Conservation (phyloP, 495 filamentous ascomycete species). For the Choiromyces venosus region DNA sequence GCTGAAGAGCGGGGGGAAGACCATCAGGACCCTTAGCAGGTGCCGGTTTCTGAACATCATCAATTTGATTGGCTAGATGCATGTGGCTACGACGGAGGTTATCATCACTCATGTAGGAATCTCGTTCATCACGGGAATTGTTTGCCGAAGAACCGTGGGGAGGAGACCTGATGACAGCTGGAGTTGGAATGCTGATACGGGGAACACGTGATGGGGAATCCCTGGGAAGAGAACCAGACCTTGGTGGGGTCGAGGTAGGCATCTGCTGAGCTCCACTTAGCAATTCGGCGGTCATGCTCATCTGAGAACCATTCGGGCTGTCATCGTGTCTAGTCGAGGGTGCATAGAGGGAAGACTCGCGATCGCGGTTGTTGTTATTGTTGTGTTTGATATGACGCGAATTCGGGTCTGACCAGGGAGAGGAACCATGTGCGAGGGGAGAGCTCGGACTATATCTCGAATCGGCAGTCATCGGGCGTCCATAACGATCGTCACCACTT, state of each 20-base stretch:
- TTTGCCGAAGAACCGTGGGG: conserved; percentile 34
- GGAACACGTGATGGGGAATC: conserved; percentile 30
- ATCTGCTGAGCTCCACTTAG: conserved; percentile 60
- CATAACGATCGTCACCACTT: conserved; percentile 74
- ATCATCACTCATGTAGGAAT: neutral
- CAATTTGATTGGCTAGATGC: neutral
- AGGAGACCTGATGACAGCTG: conserved; percentile 17
- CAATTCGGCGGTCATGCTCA: conserved; percentile 54
- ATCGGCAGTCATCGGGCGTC: conserved; percentile 51
- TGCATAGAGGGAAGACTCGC: conserved; percentile 40
- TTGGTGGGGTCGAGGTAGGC: conserved; percentile 56
- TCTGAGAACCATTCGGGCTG: conserved; percentile 47
- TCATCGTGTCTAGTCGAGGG: conserved; percentile 46
- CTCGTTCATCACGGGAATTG: neutral
- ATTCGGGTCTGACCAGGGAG: conserved; percentile 48
- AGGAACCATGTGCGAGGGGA: conserved; percentile 47
- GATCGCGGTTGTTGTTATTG: conserved; percentile 55
- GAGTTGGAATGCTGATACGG: conserved; percentile 35
- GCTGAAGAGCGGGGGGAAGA: conserved; percentile 12
- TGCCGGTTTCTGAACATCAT: conserved; percentile 13
- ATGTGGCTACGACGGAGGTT: conserved; percentile 9
- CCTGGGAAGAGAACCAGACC: conserved; percentile 21
- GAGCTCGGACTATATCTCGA: conserved; percentile 51
- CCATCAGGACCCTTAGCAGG: conserved; percentile 5
- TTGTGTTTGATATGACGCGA: conserved; percentile 56